These are phyloP conservation scores for Exobasidium rhododendri DNA, from an alignment of 1,284 basidiomycete species.

Conservation along the genomic window DNA sequence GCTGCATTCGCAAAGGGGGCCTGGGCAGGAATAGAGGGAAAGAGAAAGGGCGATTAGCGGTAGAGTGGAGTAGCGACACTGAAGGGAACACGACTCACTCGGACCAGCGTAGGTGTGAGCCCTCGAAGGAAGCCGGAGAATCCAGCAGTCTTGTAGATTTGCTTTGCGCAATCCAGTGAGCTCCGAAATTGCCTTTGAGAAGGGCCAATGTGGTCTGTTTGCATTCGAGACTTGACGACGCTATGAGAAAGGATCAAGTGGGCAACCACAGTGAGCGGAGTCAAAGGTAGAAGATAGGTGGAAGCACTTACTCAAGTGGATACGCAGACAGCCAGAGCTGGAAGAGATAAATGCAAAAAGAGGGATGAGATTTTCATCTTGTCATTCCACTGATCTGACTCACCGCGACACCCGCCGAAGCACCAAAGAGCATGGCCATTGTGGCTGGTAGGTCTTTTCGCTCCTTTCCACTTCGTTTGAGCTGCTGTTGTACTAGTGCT, in stretches of 20 bases:
- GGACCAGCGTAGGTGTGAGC: slow-evolving; percentile 81
- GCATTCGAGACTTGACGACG: slow-evolving; percentile 79
- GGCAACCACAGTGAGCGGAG: slow-evolving; percentile 12
- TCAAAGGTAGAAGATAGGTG: too few relatives aligned
- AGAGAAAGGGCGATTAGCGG: too few relatives aligned
- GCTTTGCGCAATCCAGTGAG: slow-evolving; percentile 74
- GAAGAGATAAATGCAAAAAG: too few relatives aligned
- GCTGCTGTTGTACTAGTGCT: slow-evolving; percentile 64
- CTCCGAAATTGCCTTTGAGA: slow-evolving; percentile 68
- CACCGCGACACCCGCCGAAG: slow-evolving; percentile 32
- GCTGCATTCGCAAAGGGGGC: slow-evolving; percentile 53
- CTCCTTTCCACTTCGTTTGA: background rate
- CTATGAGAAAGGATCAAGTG: background rate
- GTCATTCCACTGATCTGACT: slow-evolving; percentile 6
- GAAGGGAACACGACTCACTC: too few relatives aligned
- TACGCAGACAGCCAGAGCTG: slow-evolving; percentile 52
- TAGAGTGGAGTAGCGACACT: too few relatives aligned
- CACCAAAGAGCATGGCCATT: slow-evolving; percentile 47
- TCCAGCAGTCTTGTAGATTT: slow-evolving; percentile 78
- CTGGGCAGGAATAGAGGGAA: background rate
- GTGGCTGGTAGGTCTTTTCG: slow-evolving; percentile 33
- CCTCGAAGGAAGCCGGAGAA: slow-evolving; percentile 82
- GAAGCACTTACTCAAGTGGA: slow-evolving; percentile 20
- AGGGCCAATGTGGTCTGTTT: slow-evolving; percentile 70
- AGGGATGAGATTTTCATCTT: background rate